These are phyloP conservation scores for Pythium aristosporum DNA, from an alignment of 352 stramenopile species.

Conservation along the genomic window DNA sequence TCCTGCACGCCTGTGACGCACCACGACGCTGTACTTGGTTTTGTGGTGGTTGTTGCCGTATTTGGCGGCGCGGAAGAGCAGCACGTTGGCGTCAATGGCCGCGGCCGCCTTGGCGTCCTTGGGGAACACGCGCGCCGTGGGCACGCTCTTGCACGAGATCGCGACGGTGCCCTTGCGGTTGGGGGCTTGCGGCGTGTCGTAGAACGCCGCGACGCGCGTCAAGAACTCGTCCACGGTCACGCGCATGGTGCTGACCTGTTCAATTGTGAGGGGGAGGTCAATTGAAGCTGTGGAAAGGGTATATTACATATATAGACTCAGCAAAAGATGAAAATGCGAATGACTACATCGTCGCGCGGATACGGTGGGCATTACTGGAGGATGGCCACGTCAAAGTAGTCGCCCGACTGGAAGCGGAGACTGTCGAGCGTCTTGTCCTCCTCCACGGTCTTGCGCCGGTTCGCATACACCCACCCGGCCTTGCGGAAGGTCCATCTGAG, in stretches of 20 bases:
- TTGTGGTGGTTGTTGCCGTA: slow-evolving; percentile 90
- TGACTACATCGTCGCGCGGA: not conserved
- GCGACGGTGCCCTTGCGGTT: slow-evolving; percentile 50
- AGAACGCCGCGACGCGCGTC: slow-evolving; percentile 56
- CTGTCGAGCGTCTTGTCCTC: slow-evolving; percentile 66
- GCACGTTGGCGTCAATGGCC: slow-evolving; percentile 45
- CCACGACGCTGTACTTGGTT: slow-evolving; percentile 79
- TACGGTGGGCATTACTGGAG: not conserved
- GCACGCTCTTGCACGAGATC: slow-evolving; percentile 65
- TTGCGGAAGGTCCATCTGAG: slow-evolving; percentile 56
- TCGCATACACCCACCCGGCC: slow-evolving; percentile 58
- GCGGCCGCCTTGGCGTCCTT: slow-evolving; percentile 28
- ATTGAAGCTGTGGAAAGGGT: slow-evolving; percentile 2
- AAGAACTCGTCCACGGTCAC: slow-evolving; percentile 67
- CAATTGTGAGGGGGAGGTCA: not conserved
- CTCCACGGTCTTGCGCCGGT: slow-evolving; percentile 45
- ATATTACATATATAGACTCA: slow-evolving; percentile 15
- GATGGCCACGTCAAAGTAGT: slow-evolving; percentile 60
- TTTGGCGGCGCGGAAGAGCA: slow-evolving; percentile 74
- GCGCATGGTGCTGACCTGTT: slow-evolving; percentile 36
- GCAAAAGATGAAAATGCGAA: not conserved
- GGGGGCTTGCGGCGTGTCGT: slow-evolving; percentile 31
- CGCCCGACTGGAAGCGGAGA: slow-evolving; percentile 61
- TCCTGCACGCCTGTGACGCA: slow-evolving; percentile 17
- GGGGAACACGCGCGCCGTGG: slow-evolving; percentile 31